Evolutionary conservation across 1,139 yeast genomes (phyloP).

Genomic region (Kluyveromyces sp.): DNA sequence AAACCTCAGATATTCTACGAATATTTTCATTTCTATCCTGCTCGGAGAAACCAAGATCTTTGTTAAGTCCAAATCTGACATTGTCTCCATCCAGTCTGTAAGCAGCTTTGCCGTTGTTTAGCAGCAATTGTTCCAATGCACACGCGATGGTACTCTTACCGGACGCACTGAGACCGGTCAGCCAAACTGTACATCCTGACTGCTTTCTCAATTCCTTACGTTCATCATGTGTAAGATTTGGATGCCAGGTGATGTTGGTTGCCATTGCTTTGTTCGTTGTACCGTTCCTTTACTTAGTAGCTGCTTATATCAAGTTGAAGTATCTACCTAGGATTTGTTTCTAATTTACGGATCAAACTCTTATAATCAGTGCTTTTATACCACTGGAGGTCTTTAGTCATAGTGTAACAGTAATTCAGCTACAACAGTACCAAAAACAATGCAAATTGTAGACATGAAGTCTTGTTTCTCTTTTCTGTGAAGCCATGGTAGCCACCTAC

Average conservation of each 20-base stretch:
- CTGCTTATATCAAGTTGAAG: too few species aligned
- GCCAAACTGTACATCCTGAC: conserved; percentile 87
- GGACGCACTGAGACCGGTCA: conserved; percentile 90
- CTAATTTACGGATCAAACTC: too few species aligned
- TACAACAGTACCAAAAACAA: background rate
- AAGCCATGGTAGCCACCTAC: conserved; percentile 5
- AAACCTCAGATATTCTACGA: conserved; percentile 88
- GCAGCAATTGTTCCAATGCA: conserved; percentile 77
- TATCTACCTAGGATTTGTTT: too few species aligned
- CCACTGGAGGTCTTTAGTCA: background rate
- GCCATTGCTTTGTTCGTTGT: conserved; percentile 50
- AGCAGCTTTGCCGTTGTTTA: conserved; percentile 59
- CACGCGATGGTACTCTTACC: conserved; percentile 95
- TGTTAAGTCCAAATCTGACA: conserved; percentile 86
- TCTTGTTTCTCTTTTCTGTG: background rate
- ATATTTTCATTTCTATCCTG: conserved; percentile 90
- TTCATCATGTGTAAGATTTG: conserved; percentile 76
- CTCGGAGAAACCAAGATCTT: conserved; percentile 89
- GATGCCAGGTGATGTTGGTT: conserved; percentile 94
- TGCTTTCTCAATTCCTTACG: conserved; percentile 67
- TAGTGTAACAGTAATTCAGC: background rate
- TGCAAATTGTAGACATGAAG: too few species aligned
- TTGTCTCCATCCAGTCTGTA: conserved; percentile 95
- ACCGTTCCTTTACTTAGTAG: conserved; percentile 2
- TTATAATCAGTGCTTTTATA: too few species aligned